Conservation (phyloP, 177 flowering plant genomes). For the Tripterygium wilfordii region DNA sequence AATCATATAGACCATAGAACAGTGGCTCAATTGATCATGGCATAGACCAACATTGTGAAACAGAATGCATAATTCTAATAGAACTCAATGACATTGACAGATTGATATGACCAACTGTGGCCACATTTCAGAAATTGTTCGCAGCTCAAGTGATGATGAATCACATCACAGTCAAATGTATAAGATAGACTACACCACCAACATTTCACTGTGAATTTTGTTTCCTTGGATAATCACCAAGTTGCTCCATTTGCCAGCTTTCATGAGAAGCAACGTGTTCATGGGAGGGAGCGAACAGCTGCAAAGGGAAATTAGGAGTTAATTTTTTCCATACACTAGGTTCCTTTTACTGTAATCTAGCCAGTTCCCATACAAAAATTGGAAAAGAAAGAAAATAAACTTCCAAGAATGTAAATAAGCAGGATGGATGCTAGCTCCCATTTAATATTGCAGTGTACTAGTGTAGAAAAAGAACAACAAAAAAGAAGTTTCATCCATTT, state of each 20-base stretch:
- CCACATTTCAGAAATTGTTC: constrained; percentile 14
- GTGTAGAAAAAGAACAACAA: too few species aligned
- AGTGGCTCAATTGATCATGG: constrained; percentile 5
- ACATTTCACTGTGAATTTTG: constrained; percentile 20
- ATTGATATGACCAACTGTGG: background rate
- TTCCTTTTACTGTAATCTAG: too few species aligned
- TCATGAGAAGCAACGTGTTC: constrained; percentile 74
- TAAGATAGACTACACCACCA: constrained; percentile 12
- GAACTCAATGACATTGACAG: constrained; percentile 10
- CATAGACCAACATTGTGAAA: constrained; percentile 5
- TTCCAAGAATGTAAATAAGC: too few species aligned
- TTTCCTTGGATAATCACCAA: constrained; percentile 44
- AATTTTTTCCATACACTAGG: background rate
- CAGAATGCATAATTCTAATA: constrained; percentile 5
- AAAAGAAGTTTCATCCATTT: too few species aligned
- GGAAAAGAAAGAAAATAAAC: too few species aligned
- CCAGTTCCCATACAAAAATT: too few species aligned
- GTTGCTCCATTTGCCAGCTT: constrained; percentile 78
- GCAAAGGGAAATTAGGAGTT: constrained; percentile 17
- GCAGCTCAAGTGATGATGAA: constrained; percentile 23
- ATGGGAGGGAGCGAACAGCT: constrained; percentile 71
- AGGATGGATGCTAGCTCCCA: too few species aligned
- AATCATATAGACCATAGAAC: constrained; percentile 7
- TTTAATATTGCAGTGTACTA: too few species aligned
- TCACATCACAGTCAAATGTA: constrained; percentile 11